These are phyloP conservation scores for Phlegmacium glaucopus DNA, from an alignment of 768 basidiomycete species.

Conservation along the genomic window DNA sequence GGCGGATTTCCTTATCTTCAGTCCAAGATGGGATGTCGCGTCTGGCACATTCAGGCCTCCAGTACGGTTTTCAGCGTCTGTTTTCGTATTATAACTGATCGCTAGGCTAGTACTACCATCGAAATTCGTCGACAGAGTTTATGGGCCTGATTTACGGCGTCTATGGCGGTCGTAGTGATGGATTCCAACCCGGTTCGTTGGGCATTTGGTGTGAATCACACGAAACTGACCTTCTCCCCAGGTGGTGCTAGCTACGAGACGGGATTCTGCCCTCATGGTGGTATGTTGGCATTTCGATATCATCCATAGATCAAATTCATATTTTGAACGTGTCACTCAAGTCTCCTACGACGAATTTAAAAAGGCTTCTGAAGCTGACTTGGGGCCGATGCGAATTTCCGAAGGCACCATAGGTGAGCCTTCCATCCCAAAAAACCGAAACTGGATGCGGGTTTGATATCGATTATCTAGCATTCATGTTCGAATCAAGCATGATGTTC, in stretches of 20 bases:
- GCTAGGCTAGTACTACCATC: constrained; percentile 51
- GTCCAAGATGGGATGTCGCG: constrained; percentile 63
- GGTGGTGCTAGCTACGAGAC: constrained; percentile 58
- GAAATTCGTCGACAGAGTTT: constrained; percentile 60
- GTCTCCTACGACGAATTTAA: constrained; percentile 62
- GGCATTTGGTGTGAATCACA: neutral
- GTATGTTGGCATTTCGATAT: constrained; percentile 25
- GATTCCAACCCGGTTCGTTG: constrained; percentile 50
- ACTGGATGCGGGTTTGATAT: neutral
- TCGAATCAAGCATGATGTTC: constrained; percentile 60
- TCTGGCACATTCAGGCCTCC: constrained; percentile 57
- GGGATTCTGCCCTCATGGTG: constrained; percentile 64
- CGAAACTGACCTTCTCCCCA: constrained; percentile 2
- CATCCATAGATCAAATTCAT: neutral
- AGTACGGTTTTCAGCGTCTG: constrained; percentile 24
- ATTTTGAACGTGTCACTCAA: constrained; percentile 12
- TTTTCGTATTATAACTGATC: neutral
- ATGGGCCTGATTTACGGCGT: constrained; percentile 63
- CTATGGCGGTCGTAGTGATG: constrained; percentile 62
- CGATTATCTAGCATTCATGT: constrained; percentile 46
- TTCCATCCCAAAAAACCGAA: neutral
- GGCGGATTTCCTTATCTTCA: constrained; percentile 63
- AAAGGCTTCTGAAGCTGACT: constrained; percentile 50
- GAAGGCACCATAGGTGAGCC: constrained; percentile 51
- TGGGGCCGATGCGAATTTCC: constrained; percentile 46